Evolutionary conservation across 352 stramenopile species (phyloP).

Genomic region (Globisporangium radiosum): DNA sequence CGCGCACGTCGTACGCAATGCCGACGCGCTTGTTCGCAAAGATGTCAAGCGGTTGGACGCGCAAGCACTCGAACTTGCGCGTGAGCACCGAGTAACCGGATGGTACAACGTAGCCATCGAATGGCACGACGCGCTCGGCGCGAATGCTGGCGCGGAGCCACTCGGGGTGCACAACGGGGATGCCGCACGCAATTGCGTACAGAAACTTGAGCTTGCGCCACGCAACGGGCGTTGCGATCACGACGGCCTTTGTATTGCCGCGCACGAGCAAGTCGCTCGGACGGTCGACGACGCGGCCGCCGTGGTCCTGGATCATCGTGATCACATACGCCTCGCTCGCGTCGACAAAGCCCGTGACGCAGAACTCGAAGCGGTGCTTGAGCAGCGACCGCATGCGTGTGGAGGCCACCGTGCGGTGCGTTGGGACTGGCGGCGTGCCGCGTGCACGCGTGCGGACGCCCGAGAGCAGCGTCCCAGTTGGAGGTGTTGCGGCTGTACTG

Average conservation of each 20-base stretch:
- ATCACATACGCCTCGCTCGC: conserved; percentile 40
- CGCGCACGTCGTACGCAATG: conserved; percentile 44
- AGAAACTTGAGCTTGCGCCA: conserved; percentile 83
- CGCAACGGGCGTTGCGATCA: conserved; percentile 67
- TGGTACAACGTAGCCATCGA: conserved; percentile 65
- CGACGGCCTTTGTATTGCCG: conserved; percentile 45
- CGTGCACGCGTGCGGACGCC: conserved; percentile 42
- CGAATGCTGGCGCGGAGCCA: conserved; percentile 70
- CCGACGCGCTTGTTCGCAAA: conserved; percentile 57
- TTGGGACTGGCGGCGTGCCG: conserved; percentile 36
- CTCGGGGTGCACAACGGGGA: conserved; percentile 74
- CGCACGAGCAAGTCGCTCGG: conserved; percentile 44
- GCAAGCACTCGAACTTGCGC: conserved; percentile 56
- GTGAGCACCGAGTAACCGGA: conserved; percentile 58
- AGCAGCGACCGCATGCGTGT: conserved; percentile 57
- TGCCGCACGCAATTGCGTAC: conserved; percentile 70
- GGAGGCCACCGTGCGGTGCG: conserved; percentile 26
- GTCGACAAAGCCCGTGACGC: conserved; percentile 59
- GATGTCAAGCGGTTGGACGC: conserved; percentile 39
- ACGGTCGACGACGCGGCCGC: conserved; percentile 43
- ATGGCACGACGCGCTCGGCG: conserved; percentile 36
- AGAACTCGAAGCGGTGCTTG: conserved; percentile 74
- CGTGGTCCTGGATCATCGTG: conserved; percentile 59
- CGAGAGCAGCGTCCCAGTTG: conserved; percentile 23
- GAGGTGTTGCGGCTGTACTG: neutral